A percentile compares a stretch with the other conserved stretches of the same genome.
These are phyloP conservation scores for Hymenoscyphus linearis DNA, from an alignment of 2,329 filamentous ascomycete species.

Conservation along the genomic window DNA sequence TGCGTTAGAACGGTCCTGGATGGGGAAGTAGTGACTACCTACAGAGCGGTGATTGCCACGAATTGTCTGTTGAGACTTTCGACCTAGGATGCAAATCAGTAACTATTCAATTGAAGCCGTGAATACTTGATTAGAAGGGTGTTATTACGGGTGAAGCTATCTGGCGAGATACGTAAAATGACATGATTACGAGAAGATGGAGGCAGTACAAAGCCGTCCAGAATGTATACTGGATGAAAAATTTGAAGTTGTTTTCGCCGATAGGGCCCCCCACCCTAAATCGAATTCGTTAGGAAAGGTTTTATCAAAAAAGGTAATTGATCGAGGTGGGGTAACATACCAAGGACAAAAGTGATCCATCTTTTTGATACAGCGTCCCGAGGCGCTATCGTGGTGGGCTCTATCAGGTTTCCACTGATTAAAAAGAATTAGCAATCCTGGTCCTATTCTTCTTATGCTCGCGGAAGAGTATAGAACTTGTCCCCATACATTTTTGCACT, in stretches of 20 bases:
- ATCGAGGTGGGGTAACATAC: slow-evolving; percentile 32
- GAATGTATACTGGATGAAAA: slow-evolving; percentile 80
- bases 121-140: not conserved
- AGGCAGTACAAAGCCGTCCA: slow-evolving; percentile 66
- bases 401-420: slow-evolving; percentile 72
- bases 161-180: slow-evolving; percentile 53
- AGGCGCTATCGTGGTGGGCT: slow-evolving; percentile 77
- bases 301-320: slow-evolving; percentile 5
- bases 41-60: slow-evolving; percentile 43
- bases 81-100: slow-evolving; percentile 17
- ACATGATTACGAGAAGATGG: slow-evolving; percentile 57
- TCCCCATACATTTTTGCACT: slow-evolving; percentile 67
- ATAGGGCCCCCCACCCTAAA: slow-evolving; percentile 84
- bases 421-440: not conserved
- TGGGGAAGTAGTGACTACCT: not conserved
- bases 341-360: slow-evolving; percentile 97
- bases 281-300: not conserved
- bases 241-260: slow-evolving; percentile 82
- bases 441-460: not conserved
- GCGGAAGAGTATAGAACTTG: not conserved
- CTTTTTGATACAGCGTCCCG: slow-evolving; percentile 82
- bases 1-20: not conserved
- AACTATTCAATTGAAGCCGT: not conserved
- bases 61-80: slow-evolving; percentile 50
- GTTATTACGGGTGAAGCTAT: slow-evolving; percentile 24